A percentile compares a stretch with the other conserved stretches of the same genome.
Evolutionary conservation across 1,284 basidiomycete species (phyloP).

Genomic region (Boletus albobrunnescens): DNA sequence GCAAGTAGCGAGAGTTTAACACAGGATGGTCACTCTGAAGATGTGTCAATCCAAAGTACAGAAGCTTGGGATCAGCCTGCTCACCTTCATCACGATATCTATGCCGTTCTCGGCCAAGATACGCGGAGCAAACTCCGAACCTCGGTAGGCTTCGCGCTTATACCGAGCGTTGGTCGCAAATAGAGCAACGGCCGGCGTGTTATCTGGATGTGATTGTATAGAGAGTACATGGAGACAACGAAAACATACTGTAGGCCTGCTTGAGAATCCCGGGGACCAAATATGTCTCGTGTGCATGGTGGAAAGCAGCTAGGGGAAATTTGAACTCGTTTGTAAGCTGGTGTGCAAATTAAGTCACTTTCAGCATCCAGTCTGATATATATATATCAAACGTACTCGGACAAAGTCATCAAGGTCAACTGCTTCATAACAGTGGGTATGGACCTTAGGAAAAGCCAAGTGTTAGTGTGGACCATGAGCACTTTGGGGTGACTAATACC

Average conservation of each 20-base stretch:
- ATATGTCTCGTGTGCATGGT: slow-evolving; percentile 80
- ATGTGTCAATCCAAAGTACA: slow-evolving; percentile 2
- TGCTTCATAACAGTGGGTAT: slow-evolving; percentile 77
- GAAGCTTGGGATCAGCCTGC: background rate
- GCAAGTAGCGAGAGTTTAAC: slow-evolving; percentile 72
- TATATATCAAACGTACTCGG: slow-evolving; percentile 50
- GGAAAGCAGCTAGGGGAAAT: slow-evolving; percentile 72
- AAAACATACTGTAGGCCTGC: slow-evolving; percentile 55
- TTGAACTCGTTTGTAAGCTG: slow-evolving; percentile 78
- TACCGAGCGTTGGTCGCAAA: slow-evolving; percentile 70
- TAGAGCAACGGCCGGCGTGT: slow-evolving; percentile 66
- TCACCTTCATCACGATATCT: slow-evolving; percentile 74
- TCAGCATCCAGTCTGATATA: slow-evolving; percentile 2
- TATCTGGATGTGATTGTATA: slow-evolving; percentile 27
- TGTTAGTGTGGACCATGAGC: background rate
- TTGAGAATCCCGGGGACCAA: slow-evolving; percentile 74
- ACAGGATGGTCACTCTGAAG: slow-evolving; percentile 69
- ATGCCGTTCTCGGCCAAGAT: slow-evolving; percentile 75
- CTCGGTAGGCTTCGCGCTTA: slow-evolving; percentile 84
- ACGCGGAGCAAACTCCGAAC: slow-evolving; percentile 79
- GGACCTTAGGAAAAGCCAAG: slow-evolving; percentile 51
- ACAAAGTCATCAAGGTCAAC: slow-evolving; percentile 78
- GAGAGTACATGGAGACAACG: background rate
- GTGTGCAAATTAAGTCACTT: slow-evolving; percentile 8
- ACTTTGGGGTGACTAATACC: slow-evolving; percentile 31